Conservation (phyloP, 75 land plant species). For the Azolla pinnata region DNA sequence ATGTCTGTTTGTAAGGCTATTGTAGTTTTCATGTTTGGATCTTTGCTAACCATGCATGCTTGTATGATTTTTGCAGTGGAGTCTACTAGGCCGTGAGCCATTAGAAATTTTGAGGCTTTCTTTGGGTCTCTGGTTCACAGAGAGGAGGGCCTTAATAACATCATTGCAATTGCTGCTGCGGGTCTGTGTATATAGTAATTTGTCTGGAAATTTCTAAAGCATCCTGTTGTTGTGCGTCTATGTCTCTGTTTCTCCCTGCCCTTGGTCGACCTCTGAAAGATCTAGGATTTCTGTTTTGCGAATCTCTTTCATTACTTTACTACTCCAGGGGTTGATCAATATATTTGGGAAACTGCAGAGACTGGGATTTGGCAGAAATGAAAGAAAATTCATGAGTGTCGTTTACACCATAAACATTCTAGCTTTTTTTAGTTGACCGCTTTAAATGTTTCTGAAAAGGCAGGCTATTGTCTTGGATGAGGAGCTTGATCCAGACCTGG, state of each 20-base stretch:
- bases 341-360: too few species aligned
- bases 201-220: neutral
- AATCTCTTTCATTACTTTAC: too few species aligned
- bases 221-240: neutral
- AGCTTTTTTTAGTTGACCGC: too few species aligned
- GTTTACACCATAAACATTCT: too few species aligned
- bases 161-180: constrained; percentile 60
- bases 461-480: constrained; percentile 93
- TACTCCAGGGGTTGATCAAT: too few species aligned
- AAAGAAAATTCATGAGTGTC: too few species aligned
- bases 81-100: constrained; percentile 65
- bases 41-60: constrained; percentile 1
- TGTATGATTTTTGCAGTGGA: constrained; percentile 48
- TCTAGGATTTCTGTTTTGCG: too few species aligned
- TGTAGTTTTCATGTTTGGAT: neutral
- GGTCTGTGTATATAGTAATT: constrained; percentile 27
- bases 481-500: constrained; percentile 66
- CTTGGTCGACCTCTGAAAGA: too few species aligned
- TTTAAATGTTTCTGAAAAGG: constrained; percentile 17
- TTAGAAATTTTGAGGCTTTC: constrained; percentile 77
- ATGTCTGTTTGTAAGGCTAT: constrained; percentile 2
- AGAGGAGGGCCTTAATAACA: constrained; percentile 77
- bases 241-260: too few species aligned
- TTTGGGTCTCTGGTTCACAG: constrained; percentile 91
- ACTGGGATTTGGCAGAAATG: too few species aligned